Evolutionary conservation across 768 basidiomycete species (phyloP).

Genomic region (Tylopilus subfusipes): DNA sequence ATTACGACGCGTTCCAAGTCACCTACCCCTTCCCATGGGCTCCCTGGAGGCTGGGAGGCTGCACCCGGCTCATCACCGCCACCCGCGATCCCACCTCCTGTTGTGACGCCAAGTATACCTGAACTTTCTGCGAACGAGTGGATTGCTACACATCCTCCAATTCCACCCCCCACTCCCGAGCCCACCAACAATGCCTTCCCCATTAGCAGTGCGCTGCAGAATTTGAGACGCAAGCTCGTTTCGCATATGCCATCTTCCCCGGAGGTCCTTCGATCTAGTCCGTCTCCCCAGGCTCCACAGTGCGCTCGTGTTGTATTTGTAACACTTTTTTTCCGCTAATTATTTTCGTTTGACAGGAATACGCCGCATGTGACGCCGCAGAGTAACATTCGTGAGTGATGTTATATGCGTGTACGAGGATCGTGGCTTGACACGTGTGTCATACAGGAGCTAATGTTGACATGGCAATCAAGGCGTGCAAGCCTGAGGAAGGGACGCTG

Average conservation of each 20-base stretch:
- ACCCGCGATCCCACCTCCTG: background rate
- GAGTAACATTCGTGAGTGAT: constrained; percentile 31
- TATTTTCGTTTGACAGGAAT: constrained; percentile 6
- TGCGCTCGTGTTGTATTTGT: background rate
- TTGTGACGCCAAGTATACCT: background rate
- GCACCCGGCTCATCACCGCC: constrained; percentile 13
- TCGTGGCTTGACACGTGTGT: background rate
- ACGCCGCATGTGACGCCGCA: constrained; percentile 38
- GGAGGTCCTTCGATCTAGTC: constrained; percentile 11
- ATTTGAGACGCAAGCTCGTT: constrained; percentile 25
- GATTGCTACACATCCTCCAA: background rate
- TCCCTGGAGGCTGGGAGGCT: constrained; percentile 24
- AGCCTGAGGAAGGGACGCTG: background rate
- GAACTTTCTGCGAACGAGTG: constrained; percentile 6
- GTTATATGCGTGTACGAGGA: background rate
- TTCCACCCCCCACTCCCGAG: background rate
- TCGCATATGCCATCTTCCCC: constrained; percentile 17
- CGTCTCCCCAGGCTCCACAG: constrained; percentile 18
- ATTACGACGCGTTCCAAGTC: constrained; percentile 15
- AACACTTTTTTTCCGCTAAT: background rate
- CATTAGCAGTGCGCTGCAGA: constrained; percentile 23
- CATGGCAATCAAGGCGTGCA: background rate
- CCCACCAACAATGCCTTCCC: constrained; percentile 1
- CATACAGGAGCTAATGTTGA: background rate
- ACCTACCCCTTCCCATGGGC: constrained; percentile 15